phyloP scores from a whole-genome alignment of 2,329 filamentous ascomycete species.

The Paramyrothecium sp. region DNA sequence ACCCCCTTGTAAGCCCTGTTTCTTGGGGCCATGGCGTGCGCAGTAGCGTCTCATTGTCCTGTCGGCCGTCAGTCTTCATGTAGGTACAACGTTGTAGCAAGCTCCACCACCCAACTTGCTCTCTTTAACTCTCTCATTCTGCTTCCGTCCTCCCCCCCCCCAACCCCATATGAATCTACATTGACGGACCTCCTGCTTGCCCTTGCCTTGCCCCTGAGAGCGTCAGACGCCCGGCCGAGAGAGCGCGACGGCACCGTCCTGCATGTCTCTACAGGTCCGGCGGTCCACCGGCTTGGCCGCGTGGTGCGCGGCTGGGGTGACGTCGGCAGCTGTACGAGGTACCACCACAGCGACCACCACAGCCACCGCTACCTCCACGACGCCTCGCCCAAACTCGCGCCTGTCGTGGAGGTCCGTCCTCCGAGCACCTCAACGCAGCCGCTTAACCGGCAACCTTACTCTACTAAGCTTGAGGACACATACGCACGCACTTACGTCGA shows the following conservation, averaged over 20 bases:
- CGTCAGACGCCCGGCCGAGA: constrained; percentile 6
- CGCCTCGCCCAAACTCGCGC: neutral
- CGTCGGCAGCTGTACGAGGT: constrained; percentile 17
- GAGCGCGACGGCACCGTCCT: constrained; percentile 4
- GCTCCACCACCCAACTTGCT: neutral
- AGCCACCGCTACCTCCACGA: constrained; percentile 7
- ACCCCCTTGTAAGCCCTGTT: neutral
- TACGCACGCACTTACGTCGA: neutral
- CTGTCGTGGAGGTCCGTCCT: neutral
- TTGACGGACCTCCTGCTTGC: neutral
- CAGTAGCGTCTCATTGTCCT: neutral
- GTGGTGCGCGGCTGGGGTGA: constrained; percentile 20
- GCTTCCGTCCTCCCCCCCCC: neutral
- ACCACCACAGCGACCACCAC: constrained; percentile 15
- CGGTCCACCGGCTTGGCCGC: constrained; percentile 26
- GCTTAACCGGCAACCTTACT: neutral
- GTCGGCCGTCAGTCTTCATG: neutral
- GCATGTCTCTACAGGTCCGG: constrained; percentile 31
- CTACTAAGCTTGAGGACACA: constrained; percentile 1
- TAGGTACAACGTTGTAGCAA: neutral
- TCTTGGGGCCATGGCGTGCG: neutral
- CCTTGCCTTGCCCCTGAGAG: neutral
- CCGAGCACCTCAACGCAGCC: neutral
- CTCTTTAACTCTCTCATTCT: neutral
- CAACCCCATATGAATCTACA: neutral